A percentile compares a stretch with the other conserved stretches of the same genome.
phyloP scores from a whole-genome alignment of 108 stramenopile species.

The Conticribra weissflogii region DNA sequence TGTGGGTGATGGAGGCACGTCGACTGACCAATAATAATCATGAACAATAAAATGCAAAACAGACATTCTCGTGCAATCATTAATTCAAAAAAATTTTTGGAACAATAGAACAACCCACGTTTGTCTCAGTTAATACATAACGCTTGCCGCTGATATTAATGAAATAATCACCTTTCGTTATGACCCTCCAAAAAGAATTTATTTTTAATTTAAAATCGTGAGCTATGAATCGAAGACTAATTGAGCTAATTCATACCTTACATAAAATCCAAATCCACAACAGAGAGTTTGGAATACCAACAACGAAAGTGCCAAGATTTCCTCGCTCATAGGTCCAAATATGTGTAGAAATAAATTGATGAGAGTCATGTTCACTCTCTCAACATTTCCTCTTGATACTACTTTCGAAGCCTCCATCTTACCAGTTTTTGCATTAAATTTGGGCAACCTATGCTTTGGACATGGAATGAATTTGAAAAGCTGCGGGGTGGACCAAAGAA shows the following conservation, averaged over 20 bases:
- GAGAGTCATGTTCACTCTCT: constrained; percentile 92
- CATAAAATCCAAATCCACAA: constrained; percentile 70
- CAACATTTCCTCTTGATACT: constrained; percentile 7
- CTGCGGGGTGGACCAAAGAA: constrained; percentile 95
- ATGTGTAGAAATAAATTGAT: constrained; percentile 89
- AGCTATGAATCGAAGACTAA: constrained; percentile 65
- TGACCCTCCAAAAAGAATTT: too few relatives aligned
- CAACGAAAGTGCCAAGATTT: constrained; percentile 70
- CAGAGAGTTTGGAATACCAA: constrained; percentile 79
- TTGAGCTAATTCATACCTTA: constrained; percentile 76
- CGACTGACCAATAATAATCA: too few relatives aligned
- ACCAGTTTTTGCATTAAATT: constrained; percentile 77
- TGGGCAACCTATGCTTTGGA: constrained; percentile 96
- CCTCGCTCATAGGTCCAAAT: constrained; percentile 91
- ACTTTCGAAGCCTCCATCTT: constrained; percentile 86
- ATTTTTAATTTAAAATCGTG: too few relatives aligned
- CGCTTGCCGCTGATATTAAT: too few relatives aligned
- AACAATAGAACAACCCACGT: too few relatives aligned
- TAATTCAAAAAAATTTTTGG: too few relatives aligned
- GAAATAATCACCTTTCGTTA: too few relatives aligned
- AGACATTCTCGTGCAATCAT: too few relatives aligned
- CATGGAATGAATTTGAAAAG: constrained; percentile 94
- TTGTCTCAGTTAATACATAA: too few relatives aligned
- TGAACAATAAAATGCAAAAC: too few relatives aligned
- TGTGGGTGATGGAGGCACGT: too few relatives aligned